These are phyloP conservation scores for Smittium culicis DNA, from an alignment of 371 early-diverging fungal species.

Conservation along the genomic window DNA sequence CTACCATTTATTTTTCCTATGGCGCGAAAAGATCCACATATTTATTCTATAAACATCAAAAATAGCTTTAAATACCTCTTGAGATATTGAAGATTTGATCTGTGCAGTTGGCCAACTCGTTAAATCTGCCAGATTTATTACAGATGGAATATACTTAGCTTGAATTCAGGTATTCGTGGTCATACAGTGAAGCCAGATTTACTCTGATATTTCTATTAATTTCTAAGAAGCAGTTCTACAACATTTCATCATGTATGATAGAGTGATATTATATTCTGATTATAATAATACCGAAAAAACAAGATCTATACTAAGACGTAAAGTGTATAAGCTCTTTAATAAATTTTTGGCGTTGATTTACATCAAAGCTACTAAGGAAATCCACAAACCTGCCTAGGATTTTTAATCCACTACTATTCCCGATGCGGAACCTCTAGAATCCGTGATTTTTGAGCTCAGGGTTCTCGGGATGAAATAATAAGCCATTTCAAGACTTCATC, in stretches of 20 bases:
- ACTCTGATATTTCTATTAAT: background rate
- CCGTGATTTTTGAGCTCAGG: background rate
- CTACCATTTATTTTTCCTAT: background rate
- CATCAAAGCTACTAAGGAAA: background rate
- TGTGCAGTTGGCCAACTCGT: too few species aligned
- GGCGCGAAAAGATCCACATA: background rate
- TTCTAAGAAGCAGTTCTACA: background rate
- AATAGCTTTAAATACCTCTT: background rate
- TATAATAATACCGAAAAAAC: background rate
- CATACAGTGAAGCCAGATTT: background rate
- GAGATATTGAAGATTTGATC: too few species aligned
- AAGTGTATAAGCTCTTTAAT: background rate
- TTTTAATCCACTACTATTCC: background rate
- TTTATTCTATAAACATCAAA: background rate
- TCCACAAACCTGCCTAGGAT: background rate
- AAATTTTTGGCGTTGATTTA: constrained; percentile 4
- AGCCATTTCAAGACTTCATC: background rate
- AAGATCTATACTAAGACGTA: background rate
- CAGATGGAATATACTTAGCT: background rate
- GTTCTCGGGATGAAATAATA: background rate
- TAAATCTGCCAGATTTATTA: background rate
- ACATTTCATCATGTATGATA: background rate
- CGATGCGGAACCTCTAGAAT: background rate
- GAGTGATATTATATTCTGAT: background rate
- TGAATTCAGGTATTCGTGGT: background rate